Conservation (phyloP, 2,329 filamentous ascomycete genomes). For the Monosporascus sp. region DNA sequence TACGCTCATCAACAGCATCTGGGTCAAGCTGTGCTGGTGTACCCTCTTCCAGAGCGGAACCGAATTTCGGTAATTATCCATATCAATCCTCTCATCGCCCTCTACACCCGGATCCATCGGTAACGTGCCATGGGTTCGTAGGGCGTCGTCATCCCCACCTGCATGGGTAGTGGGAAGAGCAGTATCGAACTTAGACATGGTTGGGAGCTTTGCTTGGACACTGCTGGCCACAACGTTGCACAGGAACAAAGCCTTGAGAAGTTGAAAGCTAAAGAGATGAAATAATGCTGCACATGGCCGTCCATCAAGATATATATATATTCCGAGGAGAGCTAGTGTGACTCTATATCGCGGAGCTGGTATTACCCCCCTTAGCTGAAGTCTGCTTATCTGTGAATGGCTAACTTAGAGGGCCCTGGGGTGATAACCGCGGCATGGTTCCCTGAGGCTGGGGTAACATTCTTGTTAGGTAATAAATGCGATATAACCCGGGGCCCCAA, state of each 20-base stretch:
- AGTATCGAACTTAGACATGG: conserved; percentile 20
- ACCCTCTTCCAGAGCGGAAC: conserved; percentile 38
- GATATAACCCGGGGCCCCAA: conserved; percentile 9
- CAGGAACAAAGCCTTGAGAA: too few species aligned
- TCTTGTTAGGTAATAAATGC: not conserved
- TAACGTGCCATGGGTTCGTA: conserved; percentile 13
- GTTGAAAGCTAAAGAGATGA: too few species aligned
- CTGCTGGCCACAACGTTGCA: too few species aligned
- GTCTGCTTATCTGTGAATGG: conserved; percentile 10
- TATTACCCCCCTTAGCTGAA: conserved; percentile 6
- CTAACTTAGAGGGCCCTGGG: not conserved
- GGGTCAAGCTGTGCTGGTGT: conserved; percentile 42
- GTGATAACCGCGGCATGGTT: not conserved
- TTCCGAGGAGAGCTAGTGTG: conserved; percentile 3
- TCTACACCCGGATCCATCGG: conserved; percentile 13
- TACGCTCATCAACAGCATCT: conserved; percentile 43
- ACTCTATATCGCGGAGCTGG: conserved; percentile 2
- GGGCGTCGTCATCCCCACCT: conserved; percentile 18
- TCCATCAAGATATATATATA: conserved; percentile 7
- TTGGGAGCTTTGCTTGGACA: not conserved
- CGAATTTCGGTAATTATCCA: conserved; percentile 23
- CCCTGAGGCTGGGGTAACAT: not conserved
- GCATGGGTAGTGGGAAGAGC: conserved; percentile 20
- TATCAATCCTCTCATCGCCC: conserved; percentile 27
- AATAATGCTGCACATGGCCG: not conserved